These are phyloP conservation scores for Coemansia sp. DNA, from an alignment of 371 early-diverging fungal genomes.

Conservation along the genomic window DNA sequence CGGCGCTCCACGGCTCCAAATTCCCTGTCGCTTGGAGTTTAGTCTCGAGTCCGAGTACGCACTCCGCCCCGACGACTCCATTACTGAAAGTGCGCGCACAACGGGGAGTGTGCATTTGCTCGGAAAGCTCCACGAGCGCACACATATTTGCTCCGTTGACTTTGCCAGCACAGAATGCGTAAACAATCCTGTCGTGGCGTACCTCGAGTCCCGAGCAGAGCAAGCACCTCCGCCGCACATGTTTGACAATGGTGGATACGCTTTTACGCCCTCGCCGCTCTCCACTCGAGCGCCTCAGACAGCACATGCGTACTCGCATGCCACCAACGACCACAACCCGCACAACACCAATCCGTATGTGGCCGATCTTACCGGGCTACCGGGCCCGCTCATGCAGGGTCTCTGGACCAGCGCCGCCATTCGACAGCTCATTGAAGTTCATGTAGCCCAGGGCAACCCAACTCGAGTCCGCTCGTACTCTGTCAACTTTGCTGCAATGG, in stretches of 20 bases:
- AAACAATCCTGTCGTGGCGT: constrained; percentile 45
- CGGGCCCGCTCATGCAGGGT: constrained; percentile 91
- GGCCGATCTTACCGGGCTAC: constrained; percentile 83
- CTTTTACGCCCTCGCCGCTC: constrained; percentile 77
- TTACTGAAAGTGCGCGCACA: constrained; percentile 66
- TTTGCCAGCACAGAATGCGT: constrained; percentile 59
- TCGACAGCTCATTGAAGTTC: constrained; percentile 89
- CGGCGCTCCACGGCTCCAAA: constrained; percentile 60
- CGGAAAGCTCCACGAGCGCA: constrained; percentile 30
- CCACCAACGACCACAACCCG: constrained; percentile 89
- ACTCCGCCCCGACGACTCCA: constrained; percentile 64
- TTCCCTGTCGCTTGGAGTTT: constrained; percentile 77
- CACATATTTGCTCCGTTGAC: constrained; percentile 76
- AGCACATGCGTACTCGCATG: constrained; percentile 81
- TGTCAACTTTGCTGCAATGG: constrained; percentile 83
- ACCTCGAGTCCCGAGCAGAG: constrained; percentile 19
- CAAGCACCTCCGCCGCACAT: constrained; percentile 8
- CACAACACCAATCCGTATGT: constrained; percentile 95
- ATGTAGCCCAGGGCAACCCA: constrained; percentile 90
- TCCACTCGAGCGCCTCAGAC: constrained; percentile 65
- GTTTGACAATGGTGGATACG: constrained; percentile 72
- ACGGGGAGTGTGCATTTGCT: constrained; percentile 71
- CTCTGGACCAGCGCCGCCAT: constrained; percentile 95
- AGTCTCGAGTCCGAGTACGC: constrained; percentile 66
- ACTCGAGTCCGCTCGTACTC: constrained; percentile 80